A percentile compares a stretch with the other conserved stretches of the same genome.
phyloP scores from a whole-genome alignment of 83 land plant species.

The Picea mariana region DNA sequence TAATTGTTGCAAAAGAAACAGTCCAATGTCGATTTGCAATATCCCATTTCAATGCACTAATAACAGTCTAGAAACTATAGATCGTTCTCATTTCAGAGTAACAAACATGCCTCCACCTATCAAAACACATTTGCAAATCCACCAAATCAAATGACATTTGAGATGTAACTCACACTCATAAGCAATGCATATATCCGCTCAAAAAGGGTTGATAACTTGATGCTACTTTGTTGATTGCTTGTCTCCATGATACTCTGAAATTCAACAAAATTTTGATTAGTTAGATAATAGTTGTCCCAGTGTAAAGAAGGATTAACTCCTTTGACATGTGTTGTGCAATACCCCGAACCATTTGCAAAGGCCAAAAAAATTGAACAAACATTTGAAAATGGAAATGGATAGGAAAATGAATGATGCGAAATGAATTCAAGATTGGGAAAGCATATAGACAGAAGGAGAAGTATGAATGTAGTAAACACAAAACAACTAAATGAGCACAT shows the following conservation, averaged over 20 bases:
- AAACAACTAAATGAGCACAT: background rate
- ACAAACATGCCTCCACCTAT: background rate
- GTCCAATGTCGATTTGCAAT: conserved; percentile 24
- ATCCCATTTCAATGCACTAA: no score
- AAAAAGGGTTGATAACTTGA: background rate
- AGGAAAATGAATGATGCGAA: no score
- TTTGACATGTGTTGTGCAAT: background rate
- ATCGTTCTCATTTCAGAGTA: no score
- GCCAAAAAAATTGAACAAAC: no score
- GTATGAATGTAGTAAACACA: background rate
- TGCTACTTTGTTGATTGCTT: no score
- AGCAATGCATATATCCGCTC: conserved; percentile 8
- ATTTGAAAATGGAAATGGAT: no score
- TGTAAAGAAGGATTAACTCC: background rate
- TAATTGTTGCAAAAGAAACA: conserved; percentile 60
- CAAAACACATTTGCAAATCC: background rate
- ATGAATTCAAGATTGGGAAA: background rate
- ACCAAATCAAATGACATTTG: background rate
- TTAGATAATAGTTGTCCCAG: background rate
- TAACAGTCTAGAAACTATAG: no score
- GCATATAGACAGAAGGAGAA: background rate
- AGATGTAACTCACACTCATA: conserved; percentile 2
- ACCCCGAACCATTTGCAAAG: background rate
- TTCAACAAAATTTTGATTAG: background rate
- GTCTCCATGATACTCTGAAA: background rate